Evolutionary conservation across 129 eudicot species (phyloP), one percentile per base, ranked within the genome.

Genomic region (Flaveria bidentis): DNA sequence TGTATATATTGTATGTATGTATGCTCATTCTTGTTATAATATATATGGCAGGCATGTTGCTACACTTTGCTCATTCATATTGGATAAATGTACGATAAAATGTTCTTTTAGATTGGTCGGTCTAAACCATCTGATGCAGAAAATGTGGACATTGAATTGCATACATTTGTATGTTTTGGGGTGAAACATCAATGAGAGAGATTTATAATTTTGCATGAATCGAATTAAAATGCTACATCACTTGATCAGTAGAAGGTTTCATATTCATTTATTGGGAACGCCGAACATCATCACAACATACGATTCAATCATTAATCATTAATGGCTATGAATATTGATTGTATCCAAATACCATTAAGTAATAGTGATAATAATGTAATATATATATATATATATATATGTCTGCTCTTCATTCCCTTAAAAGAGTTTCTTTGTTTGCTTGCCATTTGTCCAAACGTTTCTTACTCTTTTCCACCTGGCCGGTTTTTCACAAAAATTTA

Each of bases 381-480:
- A 20, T 20, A 20, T 20, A 20, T 20, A 20, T 20, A 20, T 20
- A 20, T 20, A 20, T 20, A 20, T 20, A 20, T 20, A 20, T 20
- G 22, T 14, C 56, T 30, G 42, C 72, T 22, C 41, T 22, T 79
- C 69, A 84, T 9, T 81, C 61, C 56, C 81, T 78, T 52, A 67
- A 22, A 46, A 81, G 77, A 41, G 85, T 78, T 64, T 80, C 78
- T 25, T 78, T 78, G 18, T 53, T 63, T 39, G 78, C 89, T 26
- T 87, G 92, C 96, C 96, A 91, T 80, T 82, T 83, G 51, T 87
- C 84, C 86, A 91, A 36, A 17, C 89, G 85, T 47, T 82, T 84
- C 30, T 11, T 78, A 8, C 91, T 80, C 39, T 85, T 89, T 81
- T 87, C 89, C 80, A 91, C 97, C 96, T 91, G 84, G 23, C 55